Conservation (phyloP, 352 stramenopile species). For the Phytopythium oedochilum region DNA sequence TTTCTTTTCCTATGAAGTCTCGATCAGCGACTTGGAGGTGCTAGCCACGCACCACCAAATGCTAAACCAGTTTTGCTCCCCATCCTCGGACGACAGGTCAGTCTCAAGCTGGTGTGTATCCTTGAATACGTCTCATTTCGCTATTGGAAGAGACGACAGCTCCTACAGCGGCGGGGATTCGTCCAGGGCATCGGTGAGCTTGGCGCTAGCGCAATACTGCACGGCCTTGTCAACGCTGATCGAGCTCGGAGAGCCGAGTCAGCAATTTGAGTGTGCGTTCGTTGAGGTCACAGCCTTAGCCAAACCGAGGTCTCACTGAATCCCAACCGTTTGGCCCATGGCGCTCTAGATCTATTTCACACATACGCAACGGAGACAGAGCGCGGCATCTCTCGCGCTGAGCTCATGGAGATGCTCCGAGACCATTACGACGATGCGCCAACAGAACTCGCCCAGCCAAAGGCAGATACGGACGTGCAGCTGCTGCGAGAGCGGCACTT, state of each 20-base stretch:
- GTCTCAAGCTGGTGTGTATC: not conserved
- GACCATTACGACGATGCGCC: conserved; percentile 30
- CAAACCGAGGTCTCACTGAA: not conserved
- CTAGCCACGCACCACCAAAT: conserved; percentile 37
- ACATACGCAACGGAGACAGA: conserved; percentile 49
- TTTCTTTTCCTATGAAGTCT: not conserved
- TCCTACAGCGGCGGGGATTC: not conserved
- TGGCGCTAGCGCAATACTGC: conserved; percentile 58
- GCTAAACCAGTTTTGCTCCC: conserved; percentile 37
- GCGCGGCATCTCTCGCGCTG: conserved; percentile 42
- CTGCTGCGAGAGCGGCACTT: conserved; percentile 25
- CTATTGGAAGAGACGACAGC: not conserved
- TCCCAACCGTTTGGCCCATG: not conserved
- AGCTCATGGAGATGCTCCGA: conserved; percentile 51
- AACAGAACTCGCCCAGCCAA: not conserved
- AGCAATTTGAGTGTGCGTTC: conserved; percentile 66
- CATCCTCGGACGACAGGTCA: conserved; percentile 14
- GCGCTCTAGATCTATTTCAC: conserved; percentile 41
- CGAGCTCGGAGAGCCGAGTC: conserved; percentile 23
- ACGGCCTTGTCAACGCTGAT: conserved; percentile 36
- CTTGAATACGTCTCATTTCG: not conserved
- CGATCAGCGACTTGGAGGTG: conserved; percentile 19
- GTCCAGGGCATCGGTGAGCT: not conserved
- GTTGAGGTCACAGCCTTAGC: too few species aligned
- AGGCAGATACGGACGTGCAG: not conserved